Evolutionary conservation across 768 basidiomycete species (phyloP).

Genomic region (Mycena olivaceomarginata): DNA sequence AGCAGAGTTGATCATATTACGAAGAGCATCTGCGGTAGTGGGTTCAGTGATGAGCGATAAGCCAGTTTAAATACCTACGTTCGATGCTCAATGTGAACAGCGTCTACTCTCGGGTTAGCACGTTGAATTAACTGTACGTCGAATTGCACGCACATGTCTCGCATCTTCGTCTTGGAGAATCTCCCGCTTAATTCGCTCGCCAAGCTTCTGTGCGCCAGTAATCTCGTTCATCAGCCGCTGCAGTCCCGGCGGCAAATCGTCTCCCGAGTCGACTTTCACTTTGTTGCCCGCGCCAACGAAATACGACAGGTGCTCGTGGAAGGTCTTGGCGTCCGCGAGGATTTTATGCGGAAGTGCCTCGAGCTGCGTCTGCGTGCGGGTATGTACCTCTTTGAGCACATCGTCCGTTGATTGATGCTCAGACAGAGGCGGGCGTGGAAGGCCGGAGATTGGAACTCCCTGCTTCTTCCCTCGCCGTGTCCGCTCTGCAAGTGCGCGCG

Average conservation of each 20-base stretch:
- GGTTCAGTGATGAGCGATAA: slow-evolving; percentile 26
- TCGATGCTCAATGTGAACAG: slow-evolving; percentile 58
- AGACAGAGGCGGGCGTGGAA: background rate
- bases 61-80: slow-evolving; percentile 42
- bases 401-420: slow-evolving; percentile 35
- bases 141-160: slow-evolving; percentile 51
- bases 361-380: slow-evolving; percentile 49
- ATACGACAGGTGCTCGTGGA: slow-evolving; percentile 57
- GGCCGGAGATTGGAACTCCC: background rate
- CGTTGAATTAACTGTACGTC: background rate
- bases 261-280: slow-evolving; percentile 36
- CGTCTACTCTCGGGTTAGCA: slow-evolving; percentile 45
- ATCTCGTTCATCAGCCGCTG: slow-evolving; percentile 58
- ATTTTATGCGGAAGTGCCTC: slow-evolving; percentile 58
- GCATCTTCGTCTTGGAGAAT: slow-evolving; percentile 57
- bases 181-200: slow-evolving; percentile 55
- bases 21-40: slow-evolving; percentile 45
- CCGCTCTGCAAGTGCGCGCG: slow-evolving; percentile 26
- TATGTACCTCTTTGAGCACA: slow-evolving; percentile 43
- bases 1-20: slow-evolving; percentile 50
- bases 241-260: slow-evolving; percentile 53
- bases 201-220: slow-evolving; percentile 54
- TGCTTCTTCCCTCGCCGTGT: slow-evolving; percentile 30
- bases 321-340: slow-evolving; percentile 52
- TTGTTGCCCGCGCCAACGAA: slow-evolving; percentile 50